Base-by-base conservation (phyloP, 1,139 yeast species). In the Geotrichum carabidarum region DNA sequence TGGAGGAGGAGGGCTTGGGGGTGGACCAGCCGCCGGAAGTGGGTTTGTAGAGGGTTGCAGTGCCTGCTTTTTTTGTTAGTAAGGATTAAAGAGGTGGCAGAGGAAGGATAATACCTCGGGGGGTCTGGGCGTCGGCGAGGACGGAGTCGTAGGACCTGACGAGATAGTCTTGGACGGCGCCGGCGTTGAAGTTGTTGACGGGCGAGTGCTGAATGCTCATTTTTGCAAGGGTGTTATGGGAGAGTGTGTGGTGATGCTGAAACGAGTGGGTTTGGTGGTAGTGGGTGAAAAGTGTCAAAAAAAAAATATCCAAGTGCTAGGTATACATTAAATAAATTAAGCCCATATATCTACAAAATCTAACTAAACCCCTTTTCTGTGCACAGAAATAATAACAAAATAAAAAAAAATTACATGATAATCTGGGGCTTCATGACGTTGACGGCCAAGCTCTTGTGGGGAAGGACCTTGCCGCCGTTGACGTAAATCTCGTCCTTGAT, bases 391-490 rank as follows among this genome's bases (percentile, higher is more conserved):
- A 22, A 22, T 22, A 22, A 22, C 5, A 22, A 22, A 34, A 2
- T 12, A 34, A 34, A 22, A 22, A 22, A 22, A 22, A 22, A 22
- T 55, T 68, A 94, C 99, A 93, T 94, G 78, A 93, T 94, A 79
- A 93, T 93, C 68, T 95, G 85, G 71, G 95, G 98, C 75, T 86
- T 84, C 81, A 94, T 98, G 73, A 94, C 96, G 73, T 94, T 94
- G 64, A 93, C 81, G 62, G 96, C 86, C 74, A 94, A 91, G 62
- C 96, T 81, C 81, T 94, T 94, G 82, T 94, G 99, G 64, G 99
- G 99, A 73, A 94, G 83, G 64, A 94, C 97, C 74, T 94, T 90
- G 75, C 98, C 99, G 75, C 99, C 99, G 74, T 93, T 93, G 67
- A 94, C 96, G 81, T 94, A 94, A 71, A 94, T 82, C 80, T 93